Evolutionary conservation across 192 early-diverging fungal genomes (phyloP).

Genomic region (Coemansia interrupta): DNA sequence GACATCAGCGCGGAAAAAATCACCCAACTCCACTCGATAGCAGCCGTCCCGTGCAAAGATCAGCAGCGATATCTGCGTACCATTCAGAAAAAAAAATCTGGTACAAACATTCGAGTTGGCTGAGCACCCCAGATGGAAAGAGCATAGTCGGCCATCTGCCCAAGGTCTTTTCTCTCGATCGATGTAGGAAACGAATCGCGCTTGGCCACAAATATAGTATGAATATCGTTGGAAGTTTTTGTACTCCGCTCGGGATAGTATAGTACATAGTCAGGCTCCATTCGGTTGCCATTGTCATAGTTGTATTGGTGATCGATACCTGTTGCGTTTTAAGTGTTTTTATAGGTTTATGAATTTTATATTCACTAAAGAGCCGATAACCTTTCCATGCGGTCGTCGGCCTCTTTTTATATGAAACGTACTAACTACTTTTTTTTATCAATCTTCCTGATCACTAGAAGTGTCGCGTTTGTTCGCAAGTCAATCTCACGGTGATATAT

Average conservation of each 20-base stretch:
- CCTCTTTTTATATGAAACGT: too few species aligned
- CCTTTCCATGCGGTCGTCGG: too few species aligned
- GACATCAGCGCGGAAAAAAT: background rate
- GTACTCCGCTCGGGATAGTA: background rate
- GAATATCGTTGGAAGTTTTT: background rate
- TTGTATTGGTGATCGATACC: too few species aligned
- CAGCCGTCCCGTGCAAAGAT: background rate
- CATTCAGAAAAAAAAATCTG: background rate
- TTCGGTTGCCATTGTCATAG: too few species aligned
- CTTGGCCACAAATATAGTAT: background rate
- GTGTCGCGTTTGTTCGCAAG: too few species aligned
- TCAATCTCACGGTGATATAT: too few species aligned
- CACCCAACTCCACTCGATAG: background rate
- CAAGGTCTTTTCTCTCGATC: background rate
- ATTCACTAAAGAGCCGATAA: too few species aligned
- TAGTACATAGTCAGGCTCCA: too few species aligned
- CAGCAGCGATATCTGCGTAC: background rate
- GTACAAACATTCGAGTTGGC: background rate
- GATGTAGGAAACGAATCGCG: background rate
- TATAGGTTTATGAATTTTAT: too few species aligned
- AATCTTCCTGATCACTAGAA: too few species aligned
- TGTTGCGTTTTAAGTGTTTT: too few species aligned
- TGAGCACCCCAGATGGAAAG: background rate
- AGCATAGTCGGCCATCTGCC: background rate
- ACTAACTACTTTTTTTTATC: too few species aligned